Base-by-base conservation (phyloP, 345 rosid genomes). In the Anastatica hierochuntica region DNA sequence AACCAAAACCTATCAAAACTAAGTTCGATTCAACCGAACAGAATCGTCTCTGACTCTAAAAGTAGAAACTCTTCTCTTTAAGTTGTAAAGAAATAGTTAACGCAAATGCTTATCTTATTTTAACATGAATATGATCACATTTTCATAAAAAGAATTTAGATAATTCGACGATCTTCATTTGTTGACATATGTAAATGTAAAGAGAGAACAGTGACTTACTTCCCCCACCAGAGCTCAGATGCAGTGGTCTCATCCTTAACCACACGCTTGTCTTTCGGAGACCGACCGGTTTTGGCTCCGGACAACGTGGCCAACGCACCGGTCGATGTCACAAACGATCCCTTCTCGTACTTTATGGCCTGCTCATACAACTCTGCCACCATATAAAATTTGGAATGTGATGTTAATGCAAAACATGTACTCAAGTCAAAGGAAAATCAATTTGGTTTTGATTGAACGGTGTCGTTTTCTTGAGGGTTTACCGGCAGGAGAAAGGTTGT, bases 401-500 rank as follows among this genome's bases (percentile, higher is more conserved):
- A n/a, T n/a, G n/a, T n/a, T n/a, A n/a, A n/a, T n/a, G 12, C 21
- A n/a, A 14, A 35, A 23, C 10, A n/a, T n/a, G n/a, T n/a, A n/a
- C n/a, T n/a, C n/a, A n/a, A n/a, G n/a, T n/a, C n/a, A n/a, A n/a
- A n/a, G n/a, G n/a, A n/a, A n/a, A n/a, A n/a, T n/a, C n/a, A n/a
- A n/a, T n/a, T n/a, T n/a, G n/a, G n/a, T n/a, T n/a, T n/a, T n/a
- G n/a, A n/a, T 21, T 21, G 39, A 47, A 41, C 23, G 43, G 29
- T 36, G 12, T 17, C 40, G 49, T 49, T 27, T 46, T 14, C 8
- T 3, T 8, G 11, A 9, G 29, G 15, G n/a, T 13, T 26, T 73
- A 84, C 98, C 98, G 16, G 88, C 98, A 7, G 98, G 98, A 21
- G 95, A 83, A 20, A 92, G 95, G 58, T 92, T 92, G 79, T 88